Evolutionary conservation across 768 basidiomycete genomes (phyloP), one percentile per base, ranked within the genome.

Genomic region (Tricholoma terreum): DNA sequence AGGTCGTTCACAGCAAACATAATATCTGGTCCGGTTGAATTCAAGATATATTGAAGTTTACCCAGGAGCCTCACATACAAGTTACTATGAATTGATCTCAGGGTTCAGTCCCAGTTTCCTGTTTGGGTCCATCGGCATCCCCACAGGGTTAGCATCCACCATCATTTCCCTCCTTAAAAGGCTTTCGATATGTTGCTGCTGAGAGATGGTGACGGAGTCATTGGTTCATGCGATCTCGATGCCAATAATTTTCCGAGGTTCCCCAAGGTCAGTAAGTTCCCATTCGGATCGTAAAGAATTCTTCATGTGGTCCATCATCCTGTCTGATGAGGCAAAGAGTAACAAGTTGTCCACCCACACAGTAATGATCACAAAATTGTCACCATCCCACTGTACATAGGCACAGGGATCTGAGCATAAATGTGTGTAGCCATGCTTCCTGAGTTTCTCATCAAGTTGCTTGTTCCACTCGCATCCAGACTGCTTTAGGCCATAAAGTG

Each of bases 311-410:
- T 50, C 4, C 49, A 49, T 49, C 7, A 49, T 22, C 4, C 9
- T 24, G 7, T 49, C 46, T 4, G 6, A 24, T 48, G 46, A 7
- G 12, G 17, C 46, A 48, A 66, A 59, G 17, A 72, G 36, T 4
- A 65, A 36, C 8, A 71, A 48, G 46, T 72, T 68, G 57, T 74
- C 69, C 0, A 71, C 71, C 64, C 65, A 72, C 0, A 73, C 58
- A 1, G 68, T 59, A 0, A 73, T 53, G 9, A 67, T 67, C 14
- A 57, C 56, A 0, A 59, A 50, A 19, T 49, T 24, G 3, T 59
- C 52, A 19, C 45, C 48, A 0, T 33, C 48, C 10, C 42, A 33
- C n/a, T n/a, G n/a, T 15, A 59, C 49, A 43, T 68, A 71, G 24
- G 24, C 24, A 27, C 24, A 27, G 24, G 24, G 24, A 27, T 27